Percentiles rank a stretch among this genome's conserved stretches.
Evolutionary conservation across 495 filamentous ascomycete genomes (phyloP).

Genomic region (Glonium stellatum): DNA sequence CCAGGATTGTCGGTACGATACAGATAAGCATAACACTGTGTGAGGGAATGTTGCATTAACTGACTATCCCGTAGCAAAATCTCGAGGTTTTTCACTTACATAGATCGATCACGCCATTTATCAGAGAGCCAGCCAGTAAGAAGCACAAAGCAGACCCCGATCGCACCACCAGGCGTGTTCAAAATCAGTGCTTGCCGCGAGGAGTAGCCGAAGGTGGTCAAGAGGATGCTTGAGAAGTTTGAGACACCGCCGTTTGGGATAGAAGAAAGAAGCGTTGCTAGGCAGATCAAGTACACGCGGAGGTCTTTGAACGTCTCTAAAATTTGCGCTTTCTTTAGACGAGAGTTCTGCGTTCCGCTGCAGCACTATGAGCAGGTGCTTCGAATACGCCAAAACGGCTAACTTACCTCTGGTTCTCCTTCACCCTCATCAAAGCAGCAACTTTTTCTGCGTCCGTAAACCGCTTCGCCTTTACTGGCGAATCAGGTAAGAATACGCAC

Average conservation of each 20-base stretch:
- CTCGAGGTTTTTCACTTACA: not conserved
- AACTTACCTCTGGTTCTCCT: not conserved
- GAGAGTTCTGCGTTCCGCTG: conserved; percentile 33
- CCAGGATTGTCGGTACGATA: conserved; percentile 35
- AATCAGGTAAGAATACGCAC: not conserved
- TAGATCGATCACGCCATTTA: conserved; percentile 30
- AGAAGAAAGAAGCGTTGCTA: conserved; percentile 7
- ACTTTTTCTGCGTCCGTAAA: not conserved
- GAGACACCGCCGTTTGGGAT: conserved; percentile 24
- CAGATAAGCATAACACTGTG: conserved; percentile 29
- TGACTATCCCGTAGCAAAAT: too few relatives aligned
- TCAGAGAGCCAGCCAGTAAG: conserved; percentile 31
- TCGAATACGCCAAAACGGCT: too few relatives aligned
- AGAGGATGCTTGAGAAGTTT: conserved; percentile 23
- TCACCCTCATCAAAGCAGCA: not conserved
- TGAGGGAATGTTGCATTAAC: not conserved
- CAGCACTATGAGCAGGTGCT: not conserved
- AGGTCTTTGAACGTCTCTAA: conserved; percentile 39
- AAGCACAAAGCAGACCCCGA: conserved; percentile 30
- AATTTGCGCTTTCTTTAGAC: conserved; percentile 35
- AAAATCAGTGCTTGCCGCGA: conserved; percentile 32
- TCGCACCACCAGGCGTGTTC: conserved; percentile 30
- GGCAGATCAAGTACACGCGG: conserved; percentile 1
- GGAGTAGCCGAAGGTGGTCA: conserved; percentile 29
- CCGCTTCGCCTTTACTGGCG: not conserved